Percentiles rank a stretch among this genome's conserved stretches.
Conservation (phyloP, 2,329 filamentous ascomycete species). For the Rachicladosporium sp. region DNA sequence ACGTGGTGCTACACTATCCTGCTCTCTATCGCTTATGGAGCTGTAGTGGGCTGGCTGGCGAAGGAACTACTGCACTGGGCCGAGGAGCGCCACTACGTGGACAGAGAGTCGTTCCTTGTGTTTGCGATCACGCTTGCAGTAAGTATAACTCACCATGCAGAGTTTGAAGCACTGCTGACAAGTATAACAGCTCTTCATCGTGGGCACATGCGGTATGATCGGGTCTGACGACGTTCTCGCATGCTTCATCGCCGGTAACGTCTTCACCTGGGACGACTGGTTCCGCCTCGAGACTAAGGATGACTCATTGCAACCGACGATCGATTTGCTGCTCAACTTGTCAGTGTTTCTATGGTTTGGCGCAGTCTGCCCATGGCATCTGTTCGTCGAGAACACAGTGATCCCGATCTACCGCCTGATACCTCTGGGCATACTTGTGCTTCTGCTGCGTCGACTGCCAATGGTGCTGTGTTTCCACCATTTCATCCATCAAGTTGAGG, state of each 20-base stretch:
- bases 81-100: constrained; percentile 67
- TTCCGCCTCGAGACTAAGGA: constrained; percentile 81
- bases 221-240: constrained; percentile 83
- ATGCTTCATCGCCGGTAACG: constrained; percentile 84
- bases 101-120: constrained; percentile 76
- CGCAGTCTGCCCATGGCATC: constrained; percentile 68
- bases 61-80: constrained; percentile 77
- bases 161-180: too few species aligned
- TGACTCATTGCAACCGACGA: constrained; percentile 84
- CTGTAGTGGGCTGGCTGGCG: constrained; percentile 64
- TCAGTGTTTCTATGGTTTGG: constrained; percentile 86
- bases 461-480: constrained; percentile 63
- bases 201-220: constrained; percentile 75
- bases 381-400: constrained; percentile 54
- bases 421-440: constrained; percentile 59
- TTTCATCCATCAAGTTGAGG: constrained; percentile 67
- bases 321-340: constrained; percentile 89
- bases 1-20: constrained; percentile 76
- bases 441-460: constrained; percentile 66
- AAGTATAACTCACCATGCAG: too few species aligned
- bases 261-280: constrained; percentile 89
- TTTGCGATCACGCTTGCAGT: constrained; percentile 72
- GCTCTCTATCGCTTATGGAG: constrained; percentile 66
- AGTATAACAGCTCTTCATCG: constrained; percentile 54
- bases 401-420: constrained; percentile 65